Percentiles rank a stretch among this genome's conserved stretches.
Conservation (phyloP, 2,329 filamentous ascomycete genomes). For the Sordariomycetes sp. region DNA sequence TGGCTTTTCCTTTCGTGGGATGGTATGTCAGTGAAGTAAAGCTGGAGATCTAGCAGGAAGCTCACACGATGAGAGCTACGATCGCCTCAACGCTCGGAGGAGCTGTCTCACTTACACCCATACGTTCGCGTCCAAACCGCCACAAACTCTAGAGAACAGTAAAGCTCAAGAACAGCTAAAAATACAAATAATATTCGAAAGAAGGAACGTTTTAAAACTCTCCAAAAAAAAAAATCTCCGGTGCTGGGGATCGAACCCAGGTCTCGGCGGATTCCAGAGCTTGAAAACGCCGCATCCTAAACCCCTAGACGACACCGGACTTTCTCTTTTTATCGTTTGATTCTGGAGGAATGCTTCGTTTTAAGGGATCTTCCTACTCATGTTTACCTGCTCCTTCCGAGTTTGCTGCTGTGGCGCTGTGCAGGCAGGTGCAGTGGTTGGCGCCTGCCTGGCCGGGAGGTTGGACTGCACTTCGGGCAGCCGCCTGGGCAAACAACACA, state of each 20-base stretch:
- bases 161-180: not conserved
- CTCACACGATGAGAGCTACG: too few relatives aligned
- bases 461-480: too few relatives aligned
- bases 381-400: not conserved
- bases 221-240: conserved; percentile 1
- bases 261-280: not conserved
- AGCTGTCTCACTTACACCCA: too few relatives aligned
- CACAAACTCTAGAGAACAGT: not conserved
- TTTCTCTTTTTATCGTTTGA: not conserved
- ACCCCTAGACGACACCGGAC: conserved; percentile 5
- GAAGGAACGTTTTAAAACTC: too few relatives aligned
- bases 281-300: conserved; percentile 5
- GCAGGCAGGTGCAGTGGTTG: not conserved
- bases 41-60: too few relatives aligned
- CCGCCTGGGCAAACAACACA: too few relatives aligned
- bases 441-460: too few relatives aligned
- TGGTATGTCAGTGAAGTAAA: too few relatives aligned
- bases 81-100: too few relatives aligned
- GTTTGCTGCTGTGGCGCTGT: not conserved
- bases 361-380: not conserved
- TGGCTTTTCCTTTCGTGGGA: too few relatives aligned
- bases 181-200: not conserved
- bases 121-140: too few relatives aligned
- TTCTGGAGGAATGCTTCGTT: not conserved
- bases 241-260: conserved; percentile 5